A percentile compares a stretch with the other conserved stretches of the same genome.
Conservation (phyloP, 345 rosid species). For the Laguncularia racemosa region DNA sequence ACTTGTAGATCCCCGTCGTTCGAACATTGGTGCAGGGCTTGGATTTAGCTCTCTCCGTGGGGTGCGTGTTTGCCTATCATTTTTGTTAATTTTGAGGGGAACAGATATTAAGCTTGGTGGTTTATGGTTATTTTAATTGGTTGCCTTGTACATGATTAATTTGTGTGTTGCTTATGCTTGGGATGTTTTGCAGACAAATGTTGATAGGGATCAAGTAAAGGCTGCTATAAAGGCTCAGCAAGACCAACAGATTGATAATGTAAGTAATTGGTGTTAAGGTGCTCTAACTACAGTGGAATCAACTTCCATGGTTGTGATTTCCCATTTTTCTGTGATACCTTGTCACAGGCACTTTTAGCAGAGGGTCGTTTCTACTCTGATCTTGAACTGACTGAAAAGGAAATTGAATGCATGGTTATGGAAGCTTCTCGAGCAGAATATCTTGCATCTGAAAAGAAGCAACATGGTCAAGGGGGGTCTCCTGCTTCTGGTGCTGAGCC, state of each 20-base stretch:
- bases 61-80: slow-evolving; percentile 33
- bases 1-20: slow-evolving; percentile 82
- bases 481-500: slow-evolving; percentile 86
- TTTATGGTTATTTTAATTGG: too few species aligned
- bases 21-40: slow-evolving; percentile 90
- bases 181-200: slow-evolving; percentile 54
- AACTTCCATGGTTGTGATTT: not conserved
- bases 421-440: slow-evolving; percentile 98
- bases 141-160: too few species aligned
- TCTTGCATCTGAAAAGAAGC: slow-evolving; percentile 61
- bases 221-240: slow-evolving; percentile 99
- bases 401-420: slow-evolving; percentile 89
- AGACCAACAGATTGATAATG: slow-evolving; percentile 94
- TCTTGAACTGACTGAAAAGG: slow-evolving; percentile 94
- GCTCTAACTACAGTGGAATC: not conserved
- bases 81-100: not conserved
- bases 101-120: too few species aligned
- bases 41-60: slow-evolving; percentile 93
- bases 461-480: slow-evolving; percentile 53
- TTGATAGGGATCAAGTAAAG: slow-evolving; percentile 89
- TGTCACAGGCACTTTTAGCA: slow-evolving; percentile 77
- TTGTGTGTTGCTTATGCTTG: not conserved
- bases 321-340: not conserved
- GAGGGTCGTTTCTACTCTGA: slow-evolving; percentile 92
- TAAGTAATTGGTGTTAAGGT: slow-evolving; percentile 17